phyloP scores from a whole-genome alignment of 2,329 filamentous ascomycete genomes.

The Alternaria hordeiaustralica region DNA sequence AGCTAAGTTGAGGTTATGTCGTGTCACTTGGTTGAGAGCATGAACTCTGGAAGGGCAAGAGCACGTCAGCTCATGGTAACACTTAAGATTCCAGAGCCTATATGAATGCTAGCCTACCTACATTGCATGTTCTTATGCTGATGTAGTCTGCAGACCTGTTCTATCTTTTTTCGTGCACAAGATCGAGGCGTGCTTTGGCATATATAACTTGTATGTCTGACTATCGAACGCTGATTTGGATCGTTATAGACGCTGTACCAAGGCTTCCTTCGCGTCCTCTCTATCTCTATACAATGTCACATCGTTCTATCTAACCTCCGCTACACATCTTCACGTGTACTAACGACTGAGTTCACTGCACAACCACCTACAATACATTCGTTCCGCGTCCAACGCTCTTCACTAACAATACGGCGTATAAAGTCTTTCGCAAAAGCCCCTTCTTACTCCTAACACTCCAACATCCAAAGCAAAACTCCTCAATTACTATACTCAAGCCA shows the following conservation, averaged over 20 bases:
- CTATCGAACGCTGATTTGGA: rapidly evolving
- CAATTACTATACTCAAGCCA: no score
- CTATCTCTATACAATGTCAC: neutral
- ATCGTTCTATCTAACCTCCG: neutral
- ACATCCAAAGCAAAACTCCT: neutral
- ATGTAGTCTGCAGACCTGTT: no score
- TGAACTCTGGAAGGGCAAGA: neutral
- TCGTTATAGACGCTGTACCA: neutral
- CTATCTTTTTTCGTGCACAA: neutral
- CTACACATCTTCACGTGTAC: neutral
- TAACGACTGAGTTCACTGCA: neutral
- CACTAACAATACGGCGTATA: neutral
- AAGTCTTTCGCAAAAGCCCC: neutral
- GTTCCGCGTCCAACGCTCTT: neutral
- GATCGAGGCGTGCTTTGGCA: neutral
- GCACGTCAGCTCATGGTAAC: neutral
- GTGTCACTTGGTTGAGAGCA: neutral
- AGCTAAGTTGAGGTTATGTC: neutral
- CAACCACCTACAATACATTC: neutral
- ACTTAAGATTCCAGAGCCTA: neutral
- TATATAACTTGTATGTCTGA: neutral
- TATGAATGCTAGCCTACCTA: rapidly evolving
- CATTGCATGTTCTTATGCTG: neutral
- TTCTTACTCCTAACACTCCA: neutral
- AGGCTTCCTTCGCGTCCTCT: neutral